Evolutionary conservation across 2,329 filamentous ascomycete species (phyloP), one percentile per base, ranked within the genome.

Genomic region (Neurospora sp.): DNA sequence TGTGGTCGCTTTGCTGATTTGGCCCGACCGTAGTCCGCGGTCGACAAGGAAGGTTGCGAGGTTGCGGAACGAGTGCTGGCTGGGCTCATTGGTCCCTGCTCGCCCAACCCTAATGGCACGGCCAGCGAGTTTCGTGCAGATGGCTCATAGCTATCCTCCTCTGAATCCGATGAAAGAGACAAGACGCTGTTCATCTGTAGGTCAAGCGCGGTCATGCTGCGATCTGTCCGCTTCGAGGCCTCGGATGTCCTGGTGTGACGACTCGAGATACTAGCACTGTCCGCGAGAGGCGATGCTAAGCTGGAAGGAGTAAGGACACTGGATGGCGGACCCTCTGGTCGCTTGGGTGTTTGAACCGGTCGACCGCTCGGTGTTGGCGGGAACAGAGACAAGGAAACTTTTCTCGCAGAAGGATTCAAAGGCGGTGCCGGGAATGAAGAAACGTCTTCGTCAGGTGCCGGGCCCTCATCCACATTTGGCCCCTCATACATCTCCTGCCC

Each of bases 141-240:
- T 2, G 77, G 73, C 10, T 79, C 79, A 6, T 75, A 75, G 19
- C 74, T 75, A 36, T 79, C 81, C 37, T 85, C 84, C 70, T 88
- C 86, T 0, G 86, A 87, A 71, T 88, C 86, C 0, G 86, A 87
- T 1, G 86, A 87, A 1, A 88, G 80, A 1, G 86, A 85, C 15
- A 88, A 77, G 0, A 88, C 81, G 71, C 86, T 88, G 70, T 81
- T 86, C 68, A 85, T 82, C 57, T 85, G 81, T 6, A 87, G 78
- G 71, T 88, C 85, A 1, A 84, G 80, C 41, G 84, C 83, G 6
- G 82, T 76, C 17, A 86, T 77, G 73, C 85, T 86, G 38, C 76
- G 81, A 10, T 80, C 79, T 0, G 85, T 86, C 17, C 80, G 82
- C 70, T 80, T 84, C 0, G 85, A 87, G 0, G 83, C 83, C 73